A percentile compares a stretch with the other conserved stretches of the same genome.
These are phyloP conservation scores for Cunninghamia lanceolata DNA, from an alignment of 75 land plant species.

Conservation along the genomic window DNA sequence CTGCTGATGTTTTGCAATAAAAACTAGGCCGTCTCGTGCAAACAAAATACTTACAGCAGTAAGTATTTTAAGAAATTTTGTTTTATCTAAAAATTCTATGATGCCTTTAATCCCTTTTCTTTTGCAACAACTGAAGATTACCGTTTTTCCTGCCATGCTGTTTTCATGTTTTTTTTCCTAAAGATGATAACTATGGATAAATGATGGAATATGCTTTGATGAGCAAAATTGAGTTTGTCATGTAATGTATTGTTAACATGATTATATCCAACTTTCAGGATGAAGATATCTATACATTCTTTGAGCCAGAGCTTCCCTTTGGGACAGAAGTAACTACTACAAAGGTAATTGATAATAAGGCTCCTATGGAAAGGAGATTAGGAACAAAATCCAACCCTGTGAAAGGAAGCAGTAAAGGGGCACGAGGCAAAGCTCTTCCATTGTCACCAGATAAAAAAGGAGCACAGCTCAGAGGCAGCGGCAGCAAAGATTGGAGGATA, in stretches of 20 bases:
- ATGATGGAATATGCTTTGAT: not conserved
- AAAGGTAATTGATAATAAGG: slow-evolving; percentile 42
- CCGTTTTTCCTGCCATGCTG: not conserved
- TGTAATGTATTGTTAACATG: not conserved
- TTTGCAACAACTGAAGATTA: not conserved
- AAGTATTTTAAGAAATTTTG: not conserved
- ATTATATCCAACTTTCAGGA: slow-evolving; percentile 47
- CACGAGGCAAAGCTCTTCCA: slow-evolving; percentile 10
- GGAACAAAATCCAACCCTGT: slow-evolving; percentile 29
- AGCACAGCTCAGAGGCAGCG: slow-evolving; percentile 15
- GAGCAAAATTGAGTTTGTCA: not conserved
- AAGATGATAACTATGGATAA: not conserved
- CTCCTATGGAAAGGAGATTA: slow-evolving; percentile 34
- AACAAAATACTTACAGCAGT: not conserved
- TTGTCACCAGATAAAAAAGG: slow-evolving; percentile 27
- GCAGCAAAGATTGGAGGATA: slow-evolving; percentile 13
- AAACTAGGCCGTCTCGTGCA: not conserved
- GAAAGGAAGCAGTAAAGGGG: slow-evolving; percentile 24
- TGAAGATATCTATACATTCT: slow-evolving; percentile 97
- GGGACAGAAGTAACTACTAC: slow-evolving; percentile 37
- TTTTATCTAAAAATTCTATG: not conserved
- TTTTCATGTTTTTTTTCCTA: not conserved
- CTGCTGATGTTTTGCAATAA: not conserved
- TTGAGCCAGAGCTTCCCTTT: slow-evolving; percentile 92
- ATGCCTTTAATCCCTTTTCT: not conserved